phyloP scores from a whole-genome alignment of 805 yeast species.

The Saccharomycopsis javanensis region DNA sequence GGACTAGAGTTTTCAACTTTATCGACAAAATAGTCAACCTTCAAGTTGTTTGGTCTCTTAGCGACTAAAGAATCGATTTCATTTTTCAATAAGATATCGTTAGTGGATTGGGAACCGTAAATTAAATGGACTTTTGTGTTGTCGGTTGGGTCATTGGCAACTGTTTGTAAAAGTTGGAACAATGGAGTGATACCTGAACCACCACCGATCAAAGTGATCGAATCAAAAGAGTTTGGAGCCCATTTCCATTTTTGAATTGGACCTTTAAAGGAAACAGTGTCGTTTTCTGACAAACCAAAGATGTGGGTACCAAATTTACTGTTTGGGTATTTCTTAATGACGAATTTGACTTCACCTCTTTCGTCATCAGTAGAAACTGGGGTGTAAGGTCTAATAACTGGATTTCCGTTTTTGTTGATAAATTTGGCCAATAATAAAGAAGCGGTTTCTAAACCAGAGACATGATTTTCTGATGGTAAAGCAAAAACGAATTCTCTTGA shows the following conservation, averaged over 20 bases:
- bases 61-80: slow-evolving; percentile 64
- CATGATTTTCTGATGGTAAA: slow-evolving; percentile 55
- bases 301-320: slow-evolving; percentile 81
- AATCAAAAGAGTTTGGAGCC: slow-evolving; percentile 74
- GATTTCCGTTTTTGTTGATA: slow-evolving; percentile 72
- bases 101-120: slow-evolving; percentile 69
- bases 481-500: slow-evolving; percentile 64
- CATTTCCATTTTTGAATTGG: slow-evolving; percentile 88
- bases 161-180: slow-evolving; percentile 73
- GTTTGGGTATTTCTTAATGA: slow-evolving; percentile 73
- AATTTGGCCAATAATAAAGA: slow-evolving; percentile 74
- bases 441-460: slow-evolving; percentile 70
- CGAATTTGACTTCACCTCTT: slow-evolving; percentile 67
- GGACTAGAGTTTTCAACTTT: slow-evolving; percentile 38
- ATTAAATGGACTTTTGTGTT: slow-evolving; percentile 77
- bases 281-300: slow-evolving; percentile 60
- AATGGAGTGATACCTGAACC: slow-evolving; percentile 97
- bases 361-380: slow-evolving; percentile 66
- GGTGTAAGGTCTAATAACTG: slow-evolving; percentile 83
- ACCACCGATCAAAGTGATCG: slow-evolving; percentile 81
- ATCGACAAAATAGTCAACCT: slow-evolving; percentile 73
- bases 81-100: slow-evolving; percentile 72
- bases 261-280: slow-evolving; percentile 85
- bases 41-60: slow-evolving; percentile 68
- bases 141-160: slow-evolving; percentile 73